Conservation (phyloP, 176 grass and related monocot species). For the Phoenix roebelenii region DNA sequence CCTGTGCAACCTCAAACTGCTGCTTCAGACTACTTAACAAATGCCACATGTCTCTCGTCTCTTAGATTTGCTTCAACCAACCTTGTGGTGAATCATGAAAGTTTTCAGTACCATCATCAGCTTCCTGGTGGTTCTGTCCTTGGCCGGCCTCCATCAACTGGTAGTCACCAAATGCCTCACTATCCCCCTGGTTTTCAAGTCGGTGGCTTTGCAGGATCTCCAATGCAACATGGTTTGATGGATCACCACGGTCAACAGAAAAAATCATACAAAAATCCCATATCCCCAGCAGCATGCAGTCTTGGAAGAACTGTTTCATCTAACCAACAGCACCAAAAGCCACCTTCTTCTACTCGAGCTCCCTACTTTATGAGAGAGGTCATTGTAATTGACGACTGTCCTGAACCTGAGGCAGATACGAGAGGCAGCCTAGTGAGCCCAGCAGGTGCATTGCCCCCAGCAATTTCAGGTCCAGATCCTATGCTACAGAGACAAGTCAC, state of each 20-base stretch:
- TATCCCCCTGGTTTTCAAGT: background rate
- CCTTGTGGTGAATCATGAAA: background rate
- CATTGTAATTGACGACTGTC: slow-evolving; percentile 59
- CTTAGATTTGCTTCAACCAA: slow-evolving; percentile 31
- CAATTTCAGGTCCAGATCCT: slow-evolving; percentile 29
- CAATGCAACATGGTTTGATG: slow-evolving; percentile 29
- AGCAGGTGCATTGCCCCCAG: slow-evolving; percentile 17
- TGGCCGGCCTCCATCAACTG: slow-evolving; percentile 15
- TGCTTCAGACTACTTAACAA: slow-evolving; percentile 34
- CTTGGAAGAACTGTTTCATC: too few species aligned
- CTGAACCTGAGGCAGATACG: slow-evolving; percentile 35
- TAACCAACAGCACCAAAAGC: background rate
- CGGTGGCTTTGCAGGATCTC: slow-evolving; percentile 26
- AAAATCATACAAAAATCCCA: slow-evolving; percentile 24
- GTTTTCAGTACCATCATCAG: slow-evolving; percentile 19
- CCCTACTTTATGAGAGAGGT: slow-evolving; percentile 56
- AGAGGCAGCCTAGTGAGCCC: slow-evolving; percentile 27
- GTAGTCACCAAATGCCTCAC: slow-evolving; percentile 28
- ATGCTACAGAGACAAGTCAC: slow-evolving; percentile 34
- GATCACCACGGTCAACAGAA: slow-evolving; percentile 28
- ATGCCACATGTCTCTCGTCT: slow-evolving; percentile 34
- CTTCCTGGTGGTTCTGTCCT: slow-evolving; percentile 36
- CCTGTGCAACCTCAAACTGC: slow-evolving; percentile 42
- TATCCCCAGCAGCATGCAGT: too few species aligned
- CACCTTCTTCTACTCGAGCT: slow-evolving; percentile 25